Evolutionary conservation across 2,329 filamentous ascomycete genomes (phyloP).

Genomic region (Aspergillus glaucus): DNA sequence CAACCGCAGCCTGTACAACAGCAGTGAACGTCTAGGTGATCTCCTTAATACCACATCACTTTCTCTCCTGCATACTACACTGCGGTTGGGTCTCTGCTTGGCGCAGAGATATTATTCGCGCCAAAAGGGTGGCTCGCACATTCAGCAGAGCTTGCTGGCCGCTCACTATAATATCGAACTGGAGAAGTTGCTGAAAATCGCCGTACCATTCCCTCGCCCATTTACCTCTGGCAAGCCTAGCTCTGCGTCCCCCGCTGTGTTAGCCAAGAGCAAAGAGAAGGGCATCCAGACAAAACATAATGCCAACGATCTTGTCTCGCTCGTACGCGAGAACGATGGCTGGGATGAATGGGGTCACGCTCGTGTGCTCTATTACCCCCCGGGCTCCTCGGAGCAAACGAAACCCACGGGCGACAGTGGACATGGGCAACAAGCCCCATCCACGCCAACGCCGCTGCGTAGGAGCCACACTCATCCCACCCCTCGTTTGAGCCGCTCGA

Average conservation of each 20-base stretch:
- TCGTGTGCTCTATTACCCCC: conserved; percentile 69
- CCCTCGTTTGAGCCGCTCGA: conserved; percentile 45
- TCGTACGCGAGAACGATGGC: conserved; percentile 54
- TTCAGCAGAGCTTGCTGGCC: conserved; percentile 67
- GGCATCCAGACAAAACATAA: conserved; percentile 50
- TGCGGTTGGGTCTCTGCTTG: conserved; percentile 76
- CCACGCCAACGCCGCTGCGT: conserved; percentile 69
- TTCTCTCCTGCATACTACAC: conserved; percentile 67
- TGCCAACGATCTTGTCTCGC: conserved; percentile 75
- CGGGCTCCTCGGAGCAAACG: conserved; percentile 26
- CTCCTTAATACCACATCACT: conserved; percentile 82
- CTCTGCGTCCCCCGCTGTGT: conserved; percentile 47
- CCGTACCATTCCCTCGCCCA: conserved; percentile 74
- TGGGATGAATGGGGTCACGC: conserved; percentile 80
- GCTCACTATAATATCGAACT: conserved; percentile 72
- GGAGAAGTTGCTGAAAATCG: conserved; percentile 77
- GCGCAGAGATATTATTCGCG: conserved; percentile 90
- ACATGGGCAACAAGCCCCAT: conserved; percentile 46
- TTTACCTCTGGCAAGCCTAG: conserved; percentile 48
- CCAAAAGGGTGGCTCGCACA: conserved; percentile 63
- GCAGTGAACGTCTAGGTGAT: conserved; percentile 82
- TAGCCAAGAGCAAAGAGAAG: conserved; percentile 73
- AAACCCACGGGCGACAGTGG: conserved; percentile 24
- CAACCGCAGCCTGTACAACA: conserved; percentile 92
- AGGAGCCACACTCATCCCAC: conserved; percentile 58